Evolutionary conservation across 176 grass and related monocot genomes (phyloP), one percentile per base, ranked within the genome.

Genomic region (Aechmea fasciata): DNA sequence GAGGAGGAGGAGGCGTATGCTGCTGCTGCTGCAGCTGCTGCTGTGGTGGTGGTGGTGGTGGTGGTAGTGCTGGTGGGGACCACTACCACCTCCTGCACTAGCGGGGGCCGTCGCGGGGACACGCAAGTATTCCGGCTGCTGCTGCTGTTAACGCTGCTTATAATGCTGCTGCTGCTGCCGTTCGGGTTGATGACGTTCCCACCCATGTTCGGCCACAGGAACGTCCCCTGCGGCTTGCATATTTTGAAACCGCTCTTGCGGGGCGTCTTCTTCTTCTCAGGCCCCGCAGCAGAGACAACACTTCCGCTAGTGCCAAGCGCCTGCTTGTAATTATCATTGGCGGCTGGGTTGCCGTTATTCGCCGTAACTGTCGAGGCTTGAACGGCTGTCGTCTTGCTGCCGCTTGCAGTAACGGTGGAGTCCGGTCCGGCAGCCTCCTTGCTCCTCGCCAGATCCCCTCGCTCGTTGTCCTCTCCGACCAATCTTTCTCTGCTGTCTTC

Each of bases 231-330:
- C 15, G 69, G 74, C 15, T 85, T 83, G 83, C 84, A 82, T 25
- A 83, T 79, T 17, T 61, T 50, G 77, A 97, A 63, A 26, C 84
- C 86, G 52, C 79, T 81, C 69, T 62, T 87, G 69, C 74, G 77
- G 17, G 33, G 66, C 13, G 62, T 66, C 63, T n/a, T 76, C 69
- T 72, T 85, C 52, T 66, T 41, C 5, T 41, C 33, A 41, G 33
- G 33, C 57, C 9, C 63, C 11, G 50, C 33, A 7, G 33, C 33
- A 7, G 33, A 41, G 33, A 41, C 33, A 41, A 33, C 33, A 4
- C 4, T 3, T 41, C 33, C 33, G 3, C 33, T 41, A 41, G 33
- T 7, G 33, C 33, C 33, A 41, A 7, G 33, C 33, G 3, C 33
- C 33, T 41, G 5, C 33, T 41, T 41, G 5, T 3, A 41, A 6